phyloP scores from a whole-genome alignment of 1,139 yeast species.

The Yamadazyma jaroonii region DNA sequence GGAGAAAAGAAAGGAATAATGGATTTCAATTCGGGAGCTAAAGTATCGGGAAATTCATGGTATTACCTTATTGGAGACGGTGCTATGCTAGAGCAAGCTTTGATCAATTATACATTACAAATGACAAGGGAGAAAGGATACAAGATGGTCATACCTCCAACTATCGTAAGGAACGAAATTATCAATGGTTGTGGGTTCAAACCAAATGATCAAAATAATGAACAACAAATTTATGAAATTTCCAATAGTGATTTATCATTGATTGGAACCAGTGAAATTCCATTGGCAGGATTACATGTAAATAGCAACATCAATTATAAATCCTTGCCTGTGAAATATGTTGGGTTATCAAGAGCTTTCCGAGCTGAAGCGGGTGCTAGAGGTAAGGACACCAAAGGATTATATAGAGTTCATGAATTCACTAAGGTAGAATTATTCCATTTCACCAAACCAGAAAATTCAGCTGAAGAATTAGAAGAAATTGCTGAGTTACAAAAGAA shows the following conservation, averaged over 20 bases:
- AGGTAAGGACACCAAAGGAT: constrained; percentile 88
- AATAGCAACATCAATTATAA: constrained; percentile 21
- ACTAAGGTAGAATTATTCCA: constrained; percentile 94
- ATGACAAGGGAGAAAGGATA: constrained; percentile 70
- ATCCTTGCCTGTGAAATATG: constrained; percentile 54
- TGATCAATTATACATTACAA: constrained; percentile 72
- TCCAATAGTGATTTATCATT: constrained; percentile 56
- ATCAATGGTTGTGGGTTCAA: constrained; percentile 91
- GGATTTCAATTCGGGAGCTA: constrained; percentile 70
- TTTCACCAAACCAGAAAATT: constrained; percentile 53
- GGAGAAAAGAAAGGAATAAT: constrained; percentile 60
- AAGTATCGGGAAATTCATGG: constrained; percentile 84
- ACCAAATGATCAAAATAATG: constrained; percentile 88
- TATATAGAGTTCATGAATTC: constrained; percentile 95
- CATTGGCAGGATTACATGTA: constrained; percentile 72
- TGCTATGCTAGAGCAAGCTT: constrained; percentile 85
- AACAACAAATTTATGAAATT: constrained; percentile 77
- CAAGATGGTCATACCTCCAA: constrained; percentile 74
- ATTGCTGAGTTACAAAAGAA: constrained; percentile 64
- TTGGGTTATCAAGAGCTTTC: constrained; percentile 83
- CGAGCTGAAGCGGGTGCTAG: constrained; percentile 98
- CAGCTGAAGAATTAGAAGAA: constrained; percentile 55
- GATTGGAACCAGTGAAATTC: constrained; percentile 95
- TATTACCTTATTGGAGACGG: constrained; percentile 85
- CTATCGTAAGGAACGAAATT: constrained; percentile 75